Evolutionary conservation across 805 yeast genomes (phyloP).

Genomic region (Cyberlindnera bimundalis): DNA sequence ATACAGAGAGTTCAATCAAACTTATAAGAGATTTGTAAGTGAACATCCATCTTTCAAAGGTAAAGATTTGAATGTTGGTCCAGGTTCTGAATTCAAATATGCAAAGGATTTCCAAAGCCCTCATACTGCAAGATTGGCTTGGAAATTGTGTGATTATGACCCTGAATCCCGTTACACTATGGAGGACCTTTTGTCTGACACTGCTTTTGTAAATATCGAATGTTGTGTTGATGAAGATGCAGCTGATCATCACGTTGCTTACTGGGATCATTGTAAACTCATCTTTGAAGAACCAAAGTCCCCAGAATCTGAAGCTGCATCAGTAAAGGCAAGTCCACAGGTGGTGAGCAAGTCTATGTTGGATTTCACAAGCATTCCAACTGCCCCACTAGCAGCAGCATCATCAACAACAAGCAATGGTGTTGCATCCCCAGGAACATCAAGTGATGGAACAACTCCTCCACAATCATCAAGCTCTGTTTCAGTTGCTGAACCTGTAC

Average conservation of each 20-base stretch:
- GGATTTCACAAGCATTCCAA: constrained; percentile 15
- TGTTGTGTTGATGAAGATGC: constrained; percentile 52
- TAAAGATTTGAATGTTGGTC: constrained; percentile 48
- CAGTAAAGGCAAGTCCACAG: constrained; percentile 12
- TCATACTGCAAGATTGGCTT: constrained; percentile 65
- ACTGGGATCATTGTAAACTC: constrained; percentile 5
- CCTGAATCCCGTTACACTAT: constrained; percentile 50
- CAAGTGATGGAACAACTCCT: not conserved
- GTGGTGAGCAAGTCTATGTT: constrained; percentile 25
- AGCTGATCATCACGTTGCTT: constrained; percentile 13
- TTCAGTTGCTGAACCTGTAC: not conserved
- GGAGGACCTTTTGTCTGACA: constrained; percentile 52
- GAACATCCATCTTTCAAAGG: constrained; percentile 48
- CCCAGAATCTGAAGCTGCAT: constrained; percentile 3
- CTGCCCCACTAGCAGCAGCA: not conserved
- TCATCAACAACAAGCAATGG: not conserved
- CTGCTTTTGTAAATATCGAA: constrained; percentile 59
- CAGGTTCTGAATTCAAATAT: constrained; percentile 70
- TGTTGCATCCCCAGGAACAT: not conserved
- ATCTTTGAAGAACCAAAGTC: constrained; percentile 5
- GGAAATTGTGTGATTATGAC: constrained; percentile 71
- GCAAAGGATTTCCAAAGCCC: constrained; percentile 57
- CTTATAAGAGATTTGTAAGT: constrained; percentile 38
- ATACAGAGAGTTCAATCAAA: constrained; percentile 53
- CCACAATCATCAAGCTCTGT: not conserved